Evolutionary conservation across 2,329 filamentous ascomycete species (phyloP).

Genomic region (Fusarium nanum): DNA sequence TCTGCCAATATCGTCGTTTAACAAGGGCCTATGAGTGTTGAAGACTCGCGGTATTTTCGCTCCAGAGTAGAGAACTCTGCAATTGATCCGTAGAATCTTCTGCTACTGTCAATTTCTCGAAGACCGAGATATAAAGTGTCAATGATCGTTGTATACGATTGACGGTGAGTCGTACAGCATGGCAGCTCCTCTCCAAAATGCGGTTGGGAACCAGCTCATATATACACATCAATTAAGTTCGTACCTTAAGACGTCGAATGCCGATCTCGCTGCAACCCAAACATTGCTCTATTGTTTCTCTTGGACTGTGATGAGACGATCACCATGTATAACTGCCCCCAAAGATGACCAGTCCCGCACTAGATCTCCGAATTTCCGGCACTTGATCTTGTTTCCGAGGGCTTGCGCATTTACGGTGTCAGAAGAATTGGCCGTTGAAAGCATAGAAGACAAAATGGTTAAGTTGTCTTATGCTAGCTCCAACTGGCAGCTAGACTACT

Average conservation of each 20-base stretch:
- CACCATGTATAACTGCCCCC: neutral
- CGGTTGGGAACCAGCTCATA: neutral
- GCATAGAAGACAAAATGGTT: too few species aligned
- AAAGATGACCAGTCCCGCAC: neutral
- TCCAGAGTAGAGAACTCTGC: neutral
- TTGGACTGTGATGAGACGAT: neutral
- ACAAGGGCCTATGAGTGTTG: neutral
- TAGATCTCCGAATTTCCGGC: neutral
- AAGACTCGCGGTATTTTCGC: neutral
- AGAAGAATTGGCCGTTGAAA: neutral
- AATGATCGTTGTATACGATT: neutral
- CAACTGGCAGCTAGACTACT: too few species aligned
- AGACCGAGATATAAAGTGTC: neutral
- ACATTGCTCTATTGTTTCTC: neutral
- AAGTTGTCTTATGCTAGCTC: too few species aligned
- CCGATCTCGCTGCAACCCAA: slow-evolving; percentile 6
- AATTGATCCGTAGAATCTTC: neutral
- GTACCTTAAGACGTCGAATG: neutral
- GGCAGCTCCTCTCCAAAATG: neutral
- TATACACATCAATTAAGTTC: neutral
- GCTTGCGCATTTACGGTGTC: neutral
- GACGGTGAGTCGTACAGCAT: neutral
- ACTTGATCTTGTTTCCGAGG: slow-evolving; percentile 20
- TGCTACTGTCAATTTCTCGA: neutral
- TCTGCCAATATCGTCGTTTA: neutral